Evolutionary conservation across 768 basidiomycete species (phyloP).

Genomic region (Coprinellus aureogranulatus): DNA sequence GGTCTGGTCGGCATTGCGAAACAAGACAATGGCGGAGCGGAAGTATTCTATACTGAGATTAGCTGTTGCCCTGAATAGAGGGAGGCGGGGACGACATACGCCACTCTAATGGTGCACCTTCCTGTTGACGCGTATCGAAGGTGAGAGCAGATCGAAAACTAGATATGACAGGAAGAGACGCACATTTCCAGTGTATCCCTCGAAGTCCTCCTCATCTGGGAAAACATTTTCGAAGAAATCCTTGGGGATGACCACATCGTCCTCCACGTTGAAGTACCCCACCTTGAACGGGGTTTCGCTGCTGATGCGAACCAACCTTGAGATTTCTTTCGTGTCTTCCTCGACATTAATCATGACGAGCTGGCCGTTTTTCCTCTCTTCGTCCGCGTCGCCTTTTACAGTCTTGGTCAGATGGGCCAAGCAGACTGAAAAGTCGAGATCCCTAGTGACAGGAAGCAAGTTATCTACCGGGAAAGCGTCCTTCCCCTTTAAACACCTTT

Average conservation of each 20-base stretch:
- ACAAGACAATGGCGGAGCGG: constrained; percentile 30
- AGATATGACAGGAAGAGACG: constrained; percentile 3
- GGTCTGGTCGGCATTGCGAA: constrained; percentile 20
- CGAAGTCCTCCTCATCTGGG: constrained; percentile 37
- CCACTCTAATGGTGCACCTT: constrained; percentile 27
- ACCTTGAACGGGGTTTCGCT: constrained; percentile 21
- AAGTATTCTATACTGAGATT: constrained; percentile 12
- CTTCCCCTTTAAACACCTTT: constrained; percentile 32
- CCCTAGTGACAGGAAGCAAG: constrained; percentile 30
- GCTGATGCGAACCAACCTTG: constrained; percentile 31
- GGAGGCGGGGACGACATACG: constrained; percentile 17
- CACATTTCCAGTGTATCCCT: constrained; percentile 43
- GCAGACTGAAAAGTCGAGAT: constrained; percentile 32
- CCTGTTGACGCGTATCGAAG: too few relatives aligned
- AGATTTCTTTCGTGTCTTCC: constrained; percentile 16
- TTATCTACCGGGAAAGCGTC: constrained; percentile 34
- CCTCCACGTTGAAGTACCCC: constrained; percentile 16
- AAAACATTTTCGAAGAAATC: constrained; percentile 30
- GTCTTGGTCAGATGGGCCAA: constrained; percentile 34
- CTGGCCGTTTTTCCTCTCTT: constrained; percentile 15
- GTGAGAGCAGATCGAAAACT: background rate
- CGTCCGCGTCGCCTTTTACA: constrained; percentile 21
- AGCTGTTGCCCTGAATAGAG: too few relatives aligned
- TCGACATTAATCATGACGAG: constrained; percentile 12
- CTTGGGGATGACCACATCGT: constrained; percentile 30